phyloP scores from a whole-genome alignment of 805 yeast species.

The Blastobotrys chiropterorum region DNA sequence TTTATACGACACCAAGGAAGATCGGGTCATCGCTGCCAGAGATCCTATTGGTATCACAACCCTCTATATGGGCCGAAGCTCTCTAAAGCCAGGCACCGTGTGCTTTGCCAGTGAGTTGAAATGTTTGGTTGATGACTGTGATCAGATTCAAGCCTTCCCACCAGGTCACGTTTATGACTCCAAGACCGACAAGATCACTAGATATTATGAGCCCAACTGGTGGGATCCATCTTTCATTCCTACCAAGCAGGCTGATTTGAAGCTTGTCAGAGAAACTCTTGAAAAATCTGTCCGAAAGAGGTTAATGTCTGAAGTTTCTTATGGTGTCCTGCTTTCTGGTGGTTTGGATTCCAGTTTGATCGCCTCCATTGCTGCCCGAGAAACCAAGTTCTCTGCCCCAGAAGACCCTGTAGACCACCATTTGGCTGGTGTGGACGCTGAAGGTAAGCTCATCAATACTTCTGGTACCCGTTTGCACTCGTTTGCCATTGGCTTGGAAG shows the following conservation, averaged over 20 bases:
- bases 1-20: slow-evolving; percentile 73
- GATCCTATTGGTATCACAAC: slow-evolving; percentile 98
- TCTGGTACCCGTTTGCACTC: slow-evolving; percentile 74
- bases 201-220: slow-evolving; percentile 93
- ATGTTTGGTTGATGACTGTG: slow-evolving; percentile 92
- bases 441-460: slow-evolving; percentile 69
- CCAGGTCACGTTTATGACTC: slow-evolving; percentile 98
- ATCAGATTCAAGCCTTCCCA: slow-evolving; percentile 86
- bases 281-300: slow-evolving; percentile 98
- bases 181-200: slow-evolving; percentile 70
- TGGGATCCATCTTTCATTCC: slow-evolving; percentile 80
- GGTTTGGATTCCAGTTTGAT: slow-evolving; percentile 96
- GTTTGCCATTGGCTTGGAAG: slow-evolving; percentile 93
- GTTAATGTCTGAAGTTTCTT: slow-evolving; percentile 99
- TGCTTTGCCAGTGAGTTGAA: slow-evolving; percentile 93
- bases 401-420: slow-evolving; percentile 58
- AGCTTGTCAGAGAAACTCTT: slow-evolving; percentile 65
- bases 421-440: slow-evolving; percentile 87
- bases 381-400: slow-evolving; percentile 72
- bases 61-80: slow-evolving; percentile 84
- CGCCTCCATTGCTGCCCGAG: slow-evolving; percentile 96
- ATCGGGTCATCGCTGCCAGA: slow-evolving; percentile 92
- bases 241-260: slow-evolving; percentile 66
- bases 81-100: slow-evolving; percentile 61
- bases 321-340: slow-evolving; percentile 95